These are phyloP conservation scores for Clarireedia sp. DNA, from an alignment of 2,329 filamentous ascomycete species.

Conservation along the genomic window DNA sequence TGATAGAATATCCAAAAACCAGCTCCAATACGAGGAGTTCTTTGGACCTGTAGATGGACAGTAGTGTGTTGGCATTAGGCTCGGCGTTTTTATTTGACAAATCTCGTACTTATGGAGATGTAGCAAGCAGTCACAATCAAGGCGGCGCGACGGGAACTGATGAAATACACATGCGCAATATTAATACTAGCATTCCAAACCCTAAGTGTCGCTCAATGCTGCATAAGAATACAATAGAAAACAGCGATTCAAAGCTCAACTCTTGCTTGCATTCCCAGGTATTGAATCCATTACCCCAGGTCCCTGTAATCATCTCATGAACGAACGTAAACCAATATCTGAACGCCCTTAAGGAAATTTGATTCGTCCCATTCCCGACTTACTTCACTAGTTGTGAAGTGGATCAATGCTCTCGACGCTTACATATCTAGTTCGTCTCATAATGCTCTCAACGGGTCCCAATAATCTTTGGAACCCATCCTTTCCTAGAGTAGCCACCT, in stretches of 20 bases:
- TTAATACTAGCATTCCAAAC: slow-evolving; percentile 6
- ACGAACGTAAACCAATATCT: slow-evolving; percentile 26
- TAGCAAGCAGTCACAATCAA: background rate
- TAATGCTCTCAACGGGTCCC: slow-evolving; percentile 87
- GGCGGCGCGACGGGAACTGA: background rate
- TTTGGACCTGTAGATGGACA: background rate
- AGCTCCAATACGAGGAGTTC: no score
- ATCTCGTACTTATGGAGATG: no score
- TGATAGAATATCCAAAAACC: background rate
- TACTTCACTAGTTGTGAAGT: slow-evolving; percentile 37
- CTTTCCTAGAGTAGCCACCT: slow-evolving; percentile 86
- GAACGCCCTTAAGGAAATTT: slow-evolving; percentile 22
- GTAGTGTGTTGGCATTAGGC: background rate
- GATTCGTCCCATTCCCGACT: slow-evolving; percentile 14
- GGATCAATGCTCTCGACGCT: slow-evolving; percentile 62
- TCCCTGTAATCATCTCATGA: slow-evolving; percentile 21
- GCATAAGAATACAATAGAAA: slow-evolving; percentile 9
- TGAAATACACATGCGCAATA: background rate
- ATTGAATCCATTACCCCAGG: slow-evolving; percentile 21
- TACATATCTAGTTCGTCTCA: slow-evolving; percentile 65
- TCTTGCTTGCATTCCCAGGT: slow-evolving; percentile 23
- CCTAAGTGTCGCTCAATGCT: slow-evolving; percentile 1
- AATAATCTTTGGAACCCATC: slow-evolving; percentile 90
- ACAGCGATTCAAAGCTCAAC: slow-evolving; percentile 8
- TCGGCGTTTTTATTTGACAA: no score